Conservation (phyloP, 1,284 basidiomycete genomes). For the Schizophyllum commune region DNA sequence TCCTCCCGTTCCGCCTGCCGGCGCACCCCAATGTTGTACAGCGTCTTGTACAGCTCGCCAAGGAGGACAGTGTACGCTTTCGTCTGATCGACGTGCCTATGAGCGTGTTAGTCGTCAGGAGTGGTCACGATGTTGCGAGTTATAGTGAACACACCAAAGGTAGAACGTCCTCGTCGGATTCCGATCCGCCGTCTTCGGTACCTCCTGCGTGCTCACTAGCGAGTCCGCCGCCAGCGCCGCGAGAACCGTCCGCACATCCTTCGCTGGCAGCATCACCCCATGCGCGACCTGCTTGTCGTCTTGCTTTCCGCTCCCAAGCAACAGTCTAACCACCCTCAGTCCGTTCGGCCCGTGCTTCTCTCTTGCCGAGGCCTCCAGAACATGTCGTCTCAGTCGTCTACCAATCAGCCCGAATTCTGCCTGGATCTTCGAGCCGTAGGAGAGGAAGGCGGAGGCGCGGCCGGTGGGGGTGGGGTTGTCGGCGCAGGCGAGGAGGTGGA, state of each 20-base stretch:
- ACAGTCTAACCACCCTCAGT: constrained; percentile 75
- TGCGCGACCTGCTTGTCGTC: constrained; percentile 96
- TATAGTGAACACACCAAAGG: constrained; percentile 57
- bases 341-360: constrained; percentile 85
- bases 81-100: constrained; percentile 75
- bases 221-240: constrained; percentile 74
- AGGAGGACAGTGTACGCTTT: constrained; percentile 77
- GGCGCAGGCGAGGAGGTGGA: constrained; percentile 66
- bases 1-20: constrained; percentile 65
- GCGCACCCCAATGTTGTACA: constrained; percentile 76
- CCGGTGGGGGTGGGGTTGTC: constrained; percentile 75
- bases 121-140: not conserved
- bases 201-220: constrained; percentile 84
- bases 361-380: constrained; percentile 76
- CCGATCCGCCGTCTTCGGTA: constrained; percentile 82
- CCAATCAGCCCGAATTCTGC: constrained; percentile 80
- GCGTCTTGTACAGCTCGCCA: constrained; percentile 75
- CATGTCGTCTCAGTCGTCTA: constrained; percentile 59
- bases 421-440: constrained; percentile 64
- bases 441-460: constrained; percentile 59
- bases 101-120: not conserved
- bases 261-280: constrained; percentile 85
- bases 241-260: constrained; percentile 79
- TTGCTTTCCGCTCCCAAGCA: constrained; percentile 89
- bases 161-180: constrained; percentile 82